phyloP scores from a whole-genome alignment of 2,329 filamentous ascomycete genomes.

The Diaporthe capsici region DNA sequence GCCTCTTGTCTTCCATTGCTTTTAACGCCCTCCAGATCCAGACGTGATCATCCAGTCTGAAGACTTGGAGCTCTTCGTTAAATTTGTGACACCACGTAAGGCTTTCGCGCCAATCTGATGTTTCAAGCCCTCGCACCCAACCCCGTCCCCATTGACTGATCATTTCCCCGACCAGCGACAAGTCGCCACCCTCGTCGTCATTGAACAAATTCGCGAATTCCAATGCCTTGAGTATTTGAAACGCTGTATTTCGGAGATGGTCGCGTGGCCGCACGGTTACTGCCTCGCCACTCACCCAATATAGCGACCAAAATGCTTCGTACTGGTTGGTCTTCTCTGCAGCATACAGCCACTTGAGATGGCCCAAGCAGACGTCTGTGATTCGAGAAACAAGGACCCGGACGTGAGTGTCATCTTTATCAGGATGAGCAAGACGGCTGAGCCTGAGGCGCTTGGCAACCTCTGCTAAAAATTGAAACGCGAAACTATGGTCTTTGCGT shows the following conservation, averaged over 20 bases:
- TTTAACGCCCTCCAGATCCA: slow-evolving; percentile 1
- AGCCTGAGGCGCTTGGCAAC: neutral
- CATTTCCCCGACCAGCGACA: neutral
- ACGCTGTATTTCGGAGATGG: neutral
- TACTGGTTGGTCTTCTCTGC: neutral
- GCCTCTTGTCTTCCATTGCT: neutral
- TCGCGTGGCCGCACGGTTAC: neutral
- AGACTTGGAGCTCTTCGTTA: neutral
- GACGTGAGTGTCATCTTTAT: neutral
- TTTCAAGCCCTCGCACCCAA: neutral
- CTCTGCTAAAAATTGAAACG: slow-evolving; percentile 21
- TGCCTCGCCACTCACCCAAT: slow-evolving; percentile 9
- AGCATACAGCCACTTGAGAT: slow-evolving; percentile 19
- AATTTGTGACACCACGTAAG: slow-evolving; percentile 29
- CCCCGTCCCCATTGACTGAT: neutral
- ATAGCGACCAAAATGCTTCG: neutral
- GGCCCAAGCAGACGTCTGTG: neutral
- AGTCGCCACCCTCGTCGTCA: neutral
- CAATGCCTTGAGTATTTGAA: slow-evolving; percentile 4
- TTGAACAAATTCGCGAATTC: neutral
- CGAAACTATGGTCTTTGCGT: neutral
- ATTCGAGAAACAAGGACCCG: neutral
- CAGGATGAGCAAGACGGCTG: neutral
- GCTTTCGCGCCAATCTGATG: neutral
- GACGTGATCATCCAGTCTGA: neutral